These are phyloP conservation scores for Ophiostoma ulmi DNA, from an alignment of 2,329 filamentous ascomycete species.

Conservation along the genomic window DNA sequence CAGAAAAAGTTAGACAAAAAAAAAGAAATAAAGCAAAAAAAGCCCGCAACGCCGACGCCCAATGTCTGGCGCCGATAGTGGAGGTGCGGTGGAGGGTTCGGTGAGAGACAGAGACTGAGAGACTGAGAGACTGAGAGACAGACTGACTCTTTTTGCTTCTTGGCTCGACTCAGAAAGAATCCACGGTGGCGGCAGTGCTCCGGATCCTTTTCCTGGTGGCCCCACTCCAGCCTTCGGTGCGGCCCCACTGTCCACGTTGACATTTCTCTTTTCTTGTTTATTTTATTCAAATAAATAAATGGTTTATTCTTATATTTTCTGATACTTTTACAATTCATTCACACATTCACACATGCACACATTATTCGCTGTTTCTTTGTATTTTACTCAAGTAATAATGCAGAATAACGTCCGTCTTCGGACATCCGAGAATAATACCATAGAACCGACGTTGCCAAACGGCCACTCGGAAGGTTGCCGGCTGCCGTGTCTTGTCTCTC, in stretches of 20 bases:
- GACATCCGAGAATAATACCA: background rate
- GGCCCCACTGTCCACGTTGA: constrained; percentile 5
- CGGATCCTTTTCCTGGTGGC: background rate
- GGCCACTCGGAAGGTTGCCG: background rate
- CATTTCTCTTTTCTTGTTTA: background rate
- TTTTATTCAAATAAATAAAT: background rate
- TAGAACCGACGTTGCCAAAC: background rate
- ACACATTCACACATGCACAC: background rate
- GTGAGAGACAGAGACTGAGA: background rate
- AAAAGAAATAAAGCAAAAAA: background rate
- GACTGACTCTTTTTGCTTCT: too few relatives aligned
- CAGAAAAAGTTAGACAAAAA: background rate
- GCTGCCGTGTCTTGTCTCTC: background rate
- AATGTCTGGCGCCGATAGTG: background rate
- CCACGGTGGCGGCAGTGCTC: constrained; percentile 1
- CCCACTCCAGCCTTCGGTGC: background rate
- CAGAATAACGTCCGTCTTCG: background rate
- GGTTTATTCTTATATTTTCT: background rate
- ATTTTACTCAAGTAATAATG: background rate
- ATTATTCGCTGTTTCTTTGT: background rate
- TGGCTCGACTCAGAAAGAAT: too few relatives aligned
- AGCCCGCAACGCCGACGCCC: background rate
- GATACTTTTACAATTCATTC: background rate
- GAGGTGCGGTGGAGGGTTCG: background rate
- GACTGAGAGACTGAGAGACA: too few relatives aligned